Evolutionary conservation across 2,329 filamentous ascomycete species (phyloP), one percentile per base, ranked within the genome.

Genomic region (Magnaporthiopsis incrustans): DNA sequence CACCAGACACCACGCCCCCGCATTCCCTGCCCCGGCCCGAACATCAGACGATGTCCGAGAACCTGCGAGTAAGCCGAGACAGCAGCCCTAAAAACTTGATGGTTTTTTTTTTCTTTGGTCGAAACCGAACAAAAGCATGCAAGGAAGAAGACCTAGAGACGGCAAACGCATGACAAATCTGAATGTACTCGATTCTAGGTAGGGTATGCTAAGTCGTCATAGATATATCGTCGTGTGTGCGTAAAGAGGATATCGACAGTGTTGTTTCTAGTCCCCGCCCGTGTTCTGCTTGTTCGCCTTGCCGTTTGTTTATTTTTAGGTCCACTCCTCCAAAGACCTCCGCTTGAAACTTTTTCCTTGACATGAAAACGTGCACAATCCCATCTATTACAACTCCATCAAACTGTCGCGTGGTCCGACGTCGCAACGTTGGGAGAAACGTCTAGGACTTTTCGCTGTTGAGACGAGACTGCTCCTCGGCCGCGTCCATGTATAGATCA

Each of bases 401-500:
- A 53, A 10, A n/a, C 18, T 8, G 3, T 22, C 14, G 14, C 11
- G 14, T 25, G 10, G 44, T 10, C 44, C 8, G 5, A 6, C 22
- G 18, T 25, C 18, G n/a, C n/a, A 7, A 53, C n/a, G 6, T 25
- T 25, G 2, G 1, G 44, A 22, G 10, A 7, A 25, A 44, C 4
- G 14, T n/a, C 44, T 53, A 53, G 22, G 44, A 53, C 44, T 53
- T 53, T 2, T 22, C 44, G 14, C n/a, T n/a, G 44, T 53, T 53
- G 44, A 53, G 22, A 10, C 44, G 18, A 25, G 44, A 53, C 69
- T 83, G 80, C 69, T 81, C 81, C 68, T 84, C 83, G 32, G 83
- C 82, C 25, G 92, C 94, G 75, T 99, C 95, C 81, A 97, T 93
- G 78, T 97, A 99, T 68, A 99, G 77, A 78, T 99, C 95, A 71